Base-by-base conservation (phyloP, 495 filamentous ascomycete genomes). In the Parathielavia hyrcaniae region DNA sequence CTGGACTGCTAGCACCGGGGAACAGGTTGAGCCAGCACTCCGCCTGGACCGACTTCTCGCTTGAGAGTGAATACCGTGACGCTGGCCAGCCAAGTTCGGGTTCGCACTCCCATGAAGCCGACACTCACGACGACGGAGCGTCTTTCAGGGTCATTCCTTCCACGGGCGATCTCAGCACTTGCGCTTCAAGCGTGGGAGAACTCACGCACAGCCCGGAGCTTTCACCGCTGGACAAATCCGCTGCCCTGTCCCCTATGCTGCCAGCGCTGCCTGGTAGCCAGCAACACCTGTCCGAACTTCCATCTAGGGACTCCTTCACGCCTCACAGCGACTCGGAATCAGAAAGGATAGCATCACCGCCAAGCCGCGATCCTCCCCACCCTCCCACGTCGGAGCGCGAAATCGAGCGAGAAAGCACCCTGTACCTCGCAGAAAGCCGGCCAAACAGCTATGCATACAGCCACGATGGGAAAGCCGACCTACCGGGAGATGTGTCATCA, bases 1-100 rank as follows among this genome's bases (percentile, higher is more conserved):
- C 77, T 32, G 69, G 68, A 41, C 71, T 75, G 35, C 69, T 75
- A 7, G 67, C 70, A 9, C 76, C 75, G 7, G 67, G 68, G 49
- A 76, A 79, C 58, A 73, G 78, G n/a, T 62, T 70, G 20, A 82
- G 79, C 56, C 73, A 77, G 35, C 70, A 74, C 23, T 79, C 79
- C 13, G 67, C 73, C 14, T 82, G 79, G 79, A 82, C 79, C n/a
- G 78, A 82, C 67, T 77, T 76, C 56, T 79, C 79, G 1, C 69
- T 82, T 43, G 77, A 76, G 14, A 78, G 76, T 41, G 75, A 78
- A 38, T 69, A 73, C 22, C 67, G 54, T n/a, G 63, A 71, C 30
- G 57, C 57, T 30, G 63, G 38, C 44, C 53, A 52, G 41, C 58
- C 59, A 40, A 58, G 58, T 50, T 61, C 66, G 10, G 30, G 46